These are phyloP conservation scores for Boletus sensibilis DNA, from an alignment of 768 basidiomycete species.

Conservation along the genomic window DNA sequence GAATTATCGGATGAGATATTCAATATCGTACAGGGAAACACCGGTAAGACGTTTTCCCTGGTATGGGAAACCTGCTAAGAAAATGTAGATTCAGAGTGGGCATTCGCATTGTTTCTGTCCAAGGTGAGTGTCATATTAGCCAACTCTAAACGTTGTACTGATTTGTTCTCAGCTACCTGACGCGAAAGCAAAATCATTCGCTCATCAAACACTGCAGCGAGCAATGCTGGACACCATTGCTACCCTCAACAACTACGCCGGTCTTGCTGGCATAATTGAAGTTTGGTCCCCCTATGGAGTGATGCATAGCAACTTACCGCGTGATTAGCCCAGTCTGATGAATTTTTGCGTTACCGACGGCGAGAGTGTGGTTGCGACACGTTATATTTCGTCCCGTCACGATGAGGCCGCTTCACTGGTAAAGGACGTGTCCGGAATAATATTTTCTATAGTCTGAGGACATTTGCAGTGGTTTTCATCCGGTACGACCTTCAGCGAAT, in stretches of 20 bases:
- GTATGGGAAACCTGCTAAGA: not conserved
- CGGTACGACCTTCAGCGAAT: conserved; percentile 91
- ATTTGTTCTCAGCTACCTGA: conserved; percentile 63
- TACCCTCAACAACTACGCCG: conserved; percentile 70
- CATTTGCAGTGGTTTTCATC: conserved; percentile 83
- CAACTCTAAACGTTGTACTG: conserved; percentile 1
- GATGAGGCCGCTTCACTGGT: conserved; percentile 93
- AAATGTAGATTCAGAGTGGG: conserved; percentile 88
- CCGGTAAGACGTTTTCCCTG: conserved; percentile 48
- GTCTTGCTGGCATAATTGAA: conserved; percentile 71
- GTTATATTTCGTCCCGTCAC: conserved; percentile 89
- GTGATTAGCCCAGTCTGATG: conserved; percentile 73
- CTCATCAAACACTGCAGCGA: conserved; percentile 64
- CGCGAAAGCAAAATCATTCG: conserved; percentile 72
- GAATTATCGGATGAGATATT: conserved; percentile 82
- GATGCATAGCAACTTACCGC: conserved; percentile 1
- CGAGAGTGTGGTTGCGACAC: conserved; percentile 86
- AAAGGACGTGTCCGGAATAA: conserved; percentile 19
- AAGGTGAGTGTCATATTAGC: conserved; percentile 45
- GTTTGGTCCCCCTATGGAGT: conserved; percentile 35
- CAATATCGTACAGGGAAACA: conserved; percentile 87
- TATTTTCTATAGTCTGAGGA: conserved; percentile 4
- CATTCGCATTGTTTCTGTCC: conserved; percentile 88
- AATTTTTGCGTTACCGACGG: conserved; percentile 98
- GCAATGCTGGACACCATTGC: conserved; percentile 91